These are phyloP conservation scores for Penicillium occitanis DNA, from an alignment of 2,329 filamentous ascomycete species.

Conservation along the genomic window DNA sequence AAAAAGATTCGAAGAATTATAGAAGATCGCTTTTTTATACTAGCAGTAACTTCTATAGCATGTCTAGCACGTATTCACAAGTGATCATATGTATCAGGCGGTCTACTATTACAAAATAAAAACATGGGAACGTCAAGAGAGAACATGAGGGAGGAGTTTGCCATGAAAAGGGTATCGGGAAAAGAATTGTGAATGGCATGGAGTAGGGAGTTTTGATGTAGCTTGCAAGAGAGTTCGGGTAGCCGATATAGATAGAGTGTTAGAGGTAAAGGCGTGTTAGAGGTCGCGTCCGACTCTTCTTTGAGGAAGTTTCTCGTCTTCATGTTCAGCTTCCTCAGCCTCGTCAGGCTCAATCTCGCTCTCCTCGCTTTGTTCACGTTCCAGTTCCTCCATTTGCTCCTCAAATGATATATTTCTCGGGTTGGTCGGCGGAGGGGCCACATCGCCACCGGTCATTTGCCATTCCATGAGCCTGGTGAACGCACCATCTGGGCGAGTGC, in stretches of 20 bases:
- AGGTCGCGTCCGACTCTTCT: constrained; percentile 4
- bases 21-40: neutral
- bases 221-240: neutral
- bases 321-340: constrained; percentile 26
- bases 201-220: constrained; percentile 3
- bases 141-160: neutral
- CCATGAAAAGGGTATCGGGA: constrained; percentile 6
- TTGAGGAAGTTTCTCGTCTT: constrained; percentile 8
- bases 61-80: neutral
- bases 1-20: neutral
- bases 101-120: constrained; percentile 2
- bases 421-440: constrained; percentile 25
- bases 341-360: constrained; percentile 36
- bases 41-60: neutral
- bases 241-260: neutral
- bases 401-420: constrained; percentile 43
- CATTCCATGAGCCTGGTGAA: constrained; percentile 98
- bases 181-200: neutral
- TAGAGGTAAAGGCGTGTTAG: neutral
- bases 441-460: constrained; percentile 88
- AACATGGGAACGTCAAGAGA: constrained; percentile 6
- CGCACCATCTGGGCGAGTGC: constrained; percentile 70
- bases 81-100: constrained; percentile 1
- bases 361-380: constrained; percentile 33
- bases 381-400: constrained; percentile 53